Percentiles rank a stretch among this genome's conserved stretches.
Conservation (phyloP, 257 asterid genomes). For the Solanum acaule region DNA sequence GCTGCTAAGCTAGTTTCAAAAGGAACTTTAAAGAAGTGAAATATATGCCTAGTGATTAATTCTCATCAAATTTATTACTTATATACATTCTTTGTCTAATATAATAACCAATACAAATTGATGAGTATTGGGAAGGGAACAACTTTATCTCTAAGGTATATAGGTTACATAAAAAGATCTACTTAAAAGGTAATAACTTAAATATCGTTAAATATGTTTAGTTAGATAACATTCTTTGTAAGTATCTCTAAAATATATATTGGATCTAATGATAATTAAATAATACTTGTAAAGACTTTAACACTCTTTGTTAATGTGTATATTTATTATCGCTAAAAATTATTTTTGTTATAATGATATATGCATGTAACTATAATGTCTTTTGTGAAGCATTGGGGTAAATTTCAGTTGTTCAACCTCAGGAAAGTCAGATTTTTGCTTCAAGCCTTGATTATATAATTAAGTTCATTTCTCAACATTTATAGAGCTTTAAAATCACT, state of each 20-base stretch:
- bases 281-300: no score
- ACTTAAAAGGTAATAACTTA: no score
- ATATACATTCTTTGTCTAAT: not conserved
- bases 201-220: no score
- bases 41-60: not conserved
- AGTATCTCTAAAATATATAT: no score
- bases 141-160: not conserved
- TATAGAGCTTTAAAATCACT: not conserved
- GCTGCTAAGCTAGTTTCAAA: not conserved
- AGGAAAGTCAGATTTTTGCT: not conserved
- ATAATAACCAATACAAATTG: not conserved
- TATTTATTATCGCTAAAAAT: no score
- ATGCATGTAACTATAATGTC: not conserved
- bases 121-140: not conserved
- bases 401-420: not conserved
- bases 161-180: no score
- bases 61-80: not conserved
- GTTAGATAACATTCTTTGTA: no score
- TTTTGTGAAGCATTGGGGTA: not conserved
- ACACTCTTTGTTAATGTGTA: no score
- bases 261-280: no score
- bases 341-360: no score
- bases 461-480: not conserved
- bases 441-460: not conserved
- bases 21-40: not conserved